phyloP scores from a whole-genome alignment of 495 filamentous ascomycete species.

The Aspergillus ellipticus region DNA sequence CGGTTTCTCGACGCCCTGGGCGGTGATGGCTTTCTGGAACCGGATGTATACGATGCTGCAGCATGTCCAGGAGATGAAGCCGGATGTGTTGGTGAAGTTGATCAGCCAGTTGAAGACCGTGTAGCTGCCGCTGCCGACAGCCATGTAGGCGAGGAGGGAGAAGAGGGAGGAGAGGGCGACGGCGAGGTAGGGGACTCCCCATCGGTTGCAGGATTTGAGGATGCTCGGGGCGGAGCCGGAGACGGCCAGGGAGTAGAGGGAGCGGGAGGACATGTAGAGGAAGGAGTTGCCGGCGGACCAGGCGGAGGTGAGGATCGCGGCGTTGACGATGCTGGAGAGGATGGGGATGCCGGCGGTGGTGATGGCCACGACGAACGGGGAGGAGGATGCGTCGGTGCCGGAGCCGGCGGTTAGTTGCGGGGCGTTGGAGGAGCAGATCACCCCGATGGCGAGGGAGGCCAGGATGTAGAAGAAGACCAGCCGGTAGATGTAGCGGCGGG shows the following conservation, averaged over 20 bases:
- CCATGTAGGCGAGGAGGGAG: slow-evolving; percentile 34
- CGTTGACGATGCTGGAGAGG: slow-evolving; percentile 74
- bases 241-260: slow-evolving; percentile 52
- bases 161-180: slow-evolving; percentile 35
- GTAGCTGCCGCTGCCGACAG: slow-evolving; percentile 28
- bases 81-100: slow-evolving; percentile 57
- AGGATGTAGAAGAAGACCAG: slow-evolving; percentile 78
- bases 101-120: slow-evolving; percentile 56
- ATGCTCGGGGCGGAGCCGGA: slow-evolving; percentile 46
- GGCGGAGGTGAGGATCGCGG: slow-evolving; percentile 65
- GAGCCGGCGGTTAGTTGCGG: slow-evolving; percentile 48
- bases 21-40: slow-evolving; percentile 51
- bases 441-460: slow-evolving; percentile 54
- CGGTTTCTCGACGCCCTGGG: slow-evolving; percentile 52
- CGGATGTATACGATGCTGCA: slow-evolving; percentile 58
- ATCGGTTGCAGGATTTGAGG: slow-evolving; percentile 47
- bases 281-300: slow-evolving; percentile 74
- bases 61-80: slow-evolving; percentile 61
- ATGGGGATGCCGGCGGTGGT: slow-evolving; percentile 60
- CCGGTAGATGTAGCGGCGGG: slow-evolving; percentile 79
- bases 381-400: slow-evolving; percentile 44
- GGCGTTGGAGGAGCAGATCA: slow-evolving; percentile 52
- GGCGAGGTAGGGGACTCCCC: slow-evolving; percentile 46
- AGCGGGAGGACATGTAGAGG: slow-evolving; percentile 78
- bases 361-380: slow-evolving; percentile 59